A percentile compares a stretch with the other conserved stretches of the same genome.
Conservation (phyloP, 495 filamentous ascomycete species). For the Pyrenula aspistea region DNA sequence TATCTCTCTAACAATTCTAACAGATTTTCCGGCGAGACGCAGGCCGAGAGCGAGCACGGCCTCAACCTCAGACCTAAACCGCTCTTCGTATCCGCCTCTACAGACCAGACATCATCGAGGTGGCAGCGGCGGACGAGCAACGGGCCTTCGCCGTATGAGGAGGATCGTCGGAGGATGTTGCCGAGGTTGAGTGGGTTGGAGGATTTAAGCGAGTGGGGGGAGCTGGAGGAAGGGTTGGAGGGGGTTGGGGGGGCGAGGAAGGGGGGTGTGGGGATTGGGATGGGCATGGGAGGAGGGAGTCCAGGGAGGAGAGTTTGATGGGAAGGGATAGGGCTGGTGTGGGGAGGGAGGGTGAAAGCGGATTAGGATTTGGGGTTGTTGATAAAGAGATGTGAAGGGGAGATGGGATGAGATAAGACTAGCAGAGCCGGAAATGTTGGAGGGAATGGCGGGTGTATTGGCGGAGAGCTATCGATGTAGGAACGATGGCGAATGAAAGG, state of each 20-base stretch:
- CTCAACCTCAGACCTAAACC: no score
- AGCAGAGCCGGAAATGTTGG: no score
- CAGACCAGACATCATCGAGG: no score
- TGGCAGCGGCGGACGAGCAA: not conserved
- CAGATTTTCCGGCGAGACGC: not conserved
- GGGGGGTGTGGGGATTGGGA: not conserved
- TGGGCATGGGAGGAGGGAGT: not conserved
- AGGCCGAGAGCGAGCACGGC: not conserved
- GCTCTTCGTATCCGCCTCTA: no score
- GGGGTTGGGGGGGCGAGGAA: not conserved
- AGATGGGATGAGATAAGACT: no score
- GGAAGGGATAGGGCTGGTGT: not conserved
- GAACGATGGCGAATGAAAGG: no score
- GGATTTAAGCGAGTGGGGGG: not conserved
- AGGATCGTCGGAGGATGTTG: not conserved
- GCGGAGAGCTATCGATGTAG: no score
- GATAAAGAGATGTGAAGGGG: no score
- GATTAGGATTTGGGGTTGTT: no score
- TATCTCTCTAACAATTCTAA: not conserved
- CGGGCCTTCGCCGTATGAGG: not conserved
- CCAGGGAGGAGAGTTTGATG: not conserved
- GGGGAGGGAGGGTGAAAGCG: not conserved
- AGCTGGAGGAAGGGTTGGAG: not conserved
- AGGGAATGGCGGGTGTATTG: no score
- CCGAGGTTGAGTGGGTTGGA: not conserved